Conservation (phyloP, 306 rosid species). For the Spatholobus suberectus region DNA sequence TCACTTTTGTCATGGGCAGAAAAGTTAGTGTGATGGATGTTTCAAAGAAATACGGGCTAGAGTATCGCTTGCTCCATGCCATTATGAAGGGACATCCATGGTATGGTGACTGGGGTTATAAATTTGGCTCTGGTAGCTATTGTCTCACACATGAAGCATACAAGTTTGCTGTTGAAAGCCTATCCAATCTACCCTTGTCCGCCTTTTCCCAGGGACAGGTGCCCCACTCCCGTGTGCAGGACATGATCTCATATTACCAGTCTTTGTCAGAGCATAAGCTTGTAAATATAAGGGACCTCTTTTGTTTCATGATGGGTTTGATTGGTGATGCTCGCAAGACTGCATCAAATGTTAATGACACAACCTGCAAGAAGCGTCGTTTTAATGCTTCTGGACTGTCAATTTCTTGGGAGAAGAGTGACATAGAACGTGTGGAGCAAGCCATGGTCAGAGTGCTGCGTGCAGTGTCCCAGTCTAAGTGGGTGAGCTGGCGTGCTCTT, state of each 20-base stretch:
- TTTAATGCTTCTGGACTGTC: conserved; percentile 48
- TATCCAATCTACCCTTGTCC: conserved; percentile 75
- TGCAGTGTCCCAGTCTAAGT: conserved; percentile 86
- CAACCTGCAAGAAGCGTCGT: conserved; percentile 57
- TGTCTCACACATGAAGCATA: conserved; percentile 80
- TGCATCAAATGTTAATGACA: conserved; percentile 55
- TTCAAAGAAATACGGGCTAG: conserved; percentile 90
- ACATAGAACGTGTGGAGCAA: conserved; percentile 69
- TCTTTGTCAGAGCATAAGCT: conserved; percentile 68
- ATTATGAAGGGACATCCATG: conserved; percentile 78
- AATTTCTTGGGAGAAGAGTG: conserved; percentile 68
- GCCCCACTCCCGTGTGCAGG: conserved; percentile 59
- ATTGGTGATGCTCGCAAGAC: conserved; percentile 65
- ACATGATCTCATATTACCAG: conserved; percentile 68
- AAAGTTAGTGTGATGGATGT: conserved; percentile 97
- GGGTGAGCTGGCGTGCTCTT: conserved; percentile 85
- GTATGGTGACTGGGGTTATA: conserved; percentile 98
- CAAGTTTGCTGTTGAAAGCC: conserved; percentile 67
- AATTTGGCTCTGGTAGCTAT: conserved; percentile 95
- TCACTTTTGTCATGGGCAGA: conserved; percentile 53
- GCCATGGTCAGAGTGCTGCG: conserved; percentile 90
- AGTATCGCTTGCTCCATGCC: conserved; percentile 89
- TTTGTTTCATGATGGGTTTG: conserved; percentile 71
- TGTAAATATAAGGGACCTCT: conserved; percentile 76
- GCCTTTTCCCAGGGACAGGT: conserved; percentile 56